phyloP scores from a whole-genome alignment of 441 rosid genomes.

The Capsella rubella region DNA sequence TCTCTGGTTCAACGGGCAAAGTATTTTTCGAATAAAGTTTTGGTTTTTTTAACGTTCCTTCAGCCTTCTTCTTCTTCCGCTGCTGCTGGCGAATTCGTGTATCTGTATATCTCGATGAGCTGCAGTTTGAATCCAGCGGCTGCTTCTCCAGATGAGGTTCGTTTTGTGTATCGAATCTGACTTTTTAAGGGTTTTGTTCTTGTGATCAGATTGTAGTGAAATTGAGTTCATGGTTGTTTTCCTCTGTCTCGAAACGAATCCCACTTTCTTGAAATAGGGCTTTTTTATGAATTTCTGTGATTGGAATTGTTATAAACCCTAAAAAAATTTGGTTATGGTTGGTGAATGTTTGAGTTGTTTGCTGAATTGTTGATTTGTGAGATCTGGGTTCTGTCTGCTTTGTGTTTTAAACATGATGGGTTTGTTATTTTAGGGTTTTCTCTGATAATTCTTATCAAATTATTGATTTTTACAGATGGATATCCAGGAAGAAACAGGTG shows the following conservation, averaged over 20 bases:
- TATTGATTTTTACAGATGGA: slow-evolving; percentile 42
- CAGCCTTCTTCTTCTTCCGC: slow-evolving; percentile 34
- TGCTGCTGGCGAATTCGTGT: slow-evolving; percentile 24
- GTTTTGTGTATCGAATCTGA: slow-evolving; percentile 28
- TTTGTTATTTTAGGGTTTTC: slow-evolving; percentile 19
- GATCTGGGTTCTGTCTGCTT: slow-evolving; percentile 61
- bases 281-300: slow-evolving; percentile 3
- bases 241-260: slow-evolving; percentile 18
- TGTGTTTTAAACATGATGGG: slow-evolving; percentile 37
- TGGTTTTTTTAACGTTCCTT: slow-evolving; percentile 42
- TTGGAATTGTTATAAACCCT: slow-evolving; percentile 57
- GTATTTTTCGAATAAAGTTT: slow-evolving; percentile 62
- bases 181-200: slow-evolving; percentile 40
- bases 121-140: slow-evolving; percentile 68
- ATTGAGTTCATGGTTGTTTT: slow-evolving; percentile 31
- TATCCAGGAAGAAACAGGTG: slow-evolving; percentile 59
- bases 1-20: slow-evolving; percentile 88
- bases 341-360: slow-evolving; percentile 5
- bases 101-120: slow-evolving; percentile 50
- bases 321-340: neutral
- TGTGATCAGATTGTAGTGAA: slow-evolving; percentile 41
- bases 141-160: slow-evolving; percentile 56
- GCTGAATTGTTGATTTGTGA: slow-evolving; percentile 49
- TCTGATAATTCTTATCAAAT: slow-evolving; percentile 21
- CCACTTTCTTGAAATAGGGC: neutral